Conservation (phyloP, 1,284 basidiomycete species). For the Microbotryum scabiosae region DNA sequence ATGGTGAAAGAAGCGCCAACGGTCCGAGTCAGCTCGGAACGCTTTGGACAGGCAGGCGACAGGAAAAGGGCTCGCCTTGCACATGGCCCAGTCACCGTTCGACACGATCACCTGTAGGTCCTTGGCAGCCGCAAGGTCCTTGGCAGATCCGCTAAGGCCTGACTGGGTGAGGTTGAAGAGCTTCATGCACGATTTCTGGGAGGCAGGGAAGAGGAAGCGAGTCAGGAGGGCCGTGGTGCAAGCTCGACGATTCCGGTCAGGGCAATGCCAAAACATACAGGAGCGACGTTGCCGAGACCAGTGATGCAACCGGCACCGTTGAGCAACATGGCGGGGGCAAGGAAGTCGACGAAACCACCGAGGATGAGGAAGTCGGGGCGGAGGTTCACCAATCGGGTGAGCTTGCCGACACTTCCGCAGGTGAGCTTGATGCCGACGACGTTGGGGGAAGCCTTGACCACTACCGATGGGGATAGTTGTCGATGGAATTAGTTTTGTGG, state of each 20-base stretch:
- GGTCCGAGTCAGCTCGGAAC: too few species aligned
- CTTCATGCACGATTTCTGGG: slow-evolving; percentile 24
- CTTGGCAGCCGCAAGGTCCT: slow-evolving; percentile 1
- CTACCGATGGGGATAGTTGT: neutral
- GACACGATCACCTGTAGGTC: slow-evolving; percentile 19
- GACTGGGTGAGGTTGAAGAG: slow-evolving; percentile 20
- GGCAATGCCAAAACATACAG: slow-evolving; percentile 4
- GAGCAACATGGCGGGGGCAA: slow-evolving; percentile 16
- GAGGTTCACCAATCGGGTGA: slow-evolving; percentile 20
- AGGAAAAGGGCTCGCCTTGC: slow-evolving; percentile 1
- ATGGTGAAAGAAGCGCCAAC: too few species aligned
- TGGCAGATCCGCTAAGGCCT: slow-evolving; percentile 10
- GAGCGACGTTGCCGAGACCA: slow-evolving; percentile 21
- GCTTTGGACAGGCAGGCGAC: too few species aligned
- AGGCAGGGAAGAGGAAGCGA: neutral
- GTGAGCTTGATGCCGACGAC: slow-evolving; percentile 30
- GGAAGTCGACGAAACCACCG: slow-evolving; percentile 31
- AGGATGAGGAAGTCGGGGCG: slow-evolving; percentile 27
- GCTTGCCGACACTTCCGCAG: slow-evolving; percentile 25
- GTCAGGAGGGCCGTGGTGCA: neutral
- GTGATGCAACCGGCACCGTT: slow-evolving; percentile 27
- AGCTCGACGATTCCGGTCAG: neutral
- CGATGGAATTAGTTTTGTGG: neutral
- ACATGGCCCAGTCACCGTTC: slow-evolving; percentile 18
- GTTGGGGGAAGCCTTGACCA: slow-evolving; percentile 14